Base-by-base conservation (phyloP, 768 basidiomycete species). In the Cystobasidium tubakii region DNA sequence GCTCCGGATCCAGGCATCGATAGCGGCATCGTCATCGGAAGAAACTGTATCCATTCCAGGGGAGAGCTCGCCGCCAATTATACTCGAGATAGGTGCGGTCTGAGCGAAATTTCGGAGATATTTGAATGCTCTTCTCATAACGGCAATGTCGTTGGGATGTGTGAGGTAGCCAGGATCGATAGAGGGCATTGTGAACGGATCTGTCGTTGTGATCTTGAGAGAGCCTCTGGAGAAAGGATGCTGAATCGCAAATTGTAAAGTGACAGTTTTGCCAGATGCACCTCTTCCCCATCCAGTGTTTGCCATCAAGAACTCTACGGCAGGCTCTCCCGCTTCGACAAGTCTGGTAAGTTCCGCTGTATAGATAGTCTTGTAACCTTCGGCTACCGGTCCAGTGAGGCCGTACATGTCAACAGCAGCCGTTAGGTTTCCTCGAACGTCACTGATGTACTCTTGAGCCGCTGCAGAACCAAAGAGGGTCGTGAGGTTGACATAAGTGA, bases 161-260 rank as follows among this genome's bases (percentile, higher is more conserved):
- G 74, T 78, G 25, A 85, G 80, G 79, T 84, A 83, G 57, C 83
- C 82, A 1, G 86, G 85, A 76, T 88, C 82, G 77, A 88, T 86
- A 33, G 81, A 66, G 0, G 87, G 86, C 27, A 82, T 77, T 73
- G 86, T 85, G 81, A 89, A 90, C 0, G 86, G 82, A 72, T 85
- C 84, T 19, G 84, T 82, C 1, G 86, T 85, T 78, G 84, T 87
- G 81, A 89, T 86, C 73, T 85, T 85, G 33, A 89, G 78, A 4
- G 83, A 84, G n/a, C 89, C 89, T 64, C 86, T 84, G 43, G 85
- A 87, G 78, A 86, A 83, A 0, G 88, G 86, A 77, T 87, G 87
- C 79, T 89, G 88, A 15, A 88, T 79, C 0, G 87, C 88, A 6
- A 86, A 85, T 78, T 90, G 89, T 66, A 90, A 83, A 3, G 83